Conservation (phyloP, 148 eudicot genomes). For the Agrostemma githago region DNA sequence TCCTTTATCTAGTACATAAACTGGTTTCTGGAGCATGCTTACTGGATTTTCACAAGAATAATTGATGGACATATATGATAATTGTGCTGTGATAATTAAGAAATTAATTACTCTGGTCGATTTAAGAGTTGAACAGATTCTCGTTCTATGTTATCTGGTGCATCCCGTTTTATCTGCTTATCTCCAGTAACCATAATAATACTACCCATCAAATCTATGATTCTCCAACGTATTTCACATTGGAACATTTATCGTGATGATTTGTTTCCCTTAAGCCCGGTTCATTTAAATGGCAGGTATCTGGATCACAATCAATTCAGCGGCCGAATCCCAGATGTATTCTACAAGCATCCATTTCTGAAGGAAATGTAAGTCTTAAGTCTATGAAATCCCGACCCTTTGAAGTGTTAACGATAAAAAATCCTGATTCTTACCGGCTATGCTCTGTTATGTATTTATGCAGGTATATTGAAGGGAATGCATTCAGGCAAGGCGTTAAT, state of each 20-base stretch:
- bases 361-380: constrained; percentile 87
- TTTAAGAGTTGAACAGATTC: not conserved
- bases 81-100: not conserved
- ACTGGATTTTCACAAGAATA: not conserved
- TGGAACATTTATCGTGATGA: not conserved
- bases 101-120: not conserved
- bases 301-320: constrained; percentile 95
- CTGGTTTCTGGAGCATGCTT: constrained; percentile 4
- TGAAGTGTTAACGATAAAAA: not conserved
- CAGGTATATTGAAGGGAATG: constrained; percentile 93
- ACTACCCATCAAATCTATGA: no score
- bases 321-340: constrained; percentile 88
- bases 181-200: no score
- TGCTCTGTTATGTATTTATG: constrained; percentile 6
- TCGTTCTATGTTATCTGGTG: not conserved
- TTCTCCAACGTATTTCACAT: not conserved
- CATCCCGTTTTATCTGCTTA: no score
- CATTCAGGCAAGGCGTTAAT: constrained; percentile 79
- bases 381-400: not conserved
- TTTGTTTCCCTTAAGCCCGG: not conserved
- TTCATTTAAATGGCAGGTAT: constrained; percentile 47
- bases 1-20: not conserved
- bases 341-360: constrained; percentile 85
- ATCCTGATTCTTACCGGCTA: not conserved
- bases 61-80: not conserved